Evolutionary conservation across 768 basidiomycete species (phyloP), one percentile per base, ranked within the genome.

Genomic region (Boletus subcaerulescens): DNA sequence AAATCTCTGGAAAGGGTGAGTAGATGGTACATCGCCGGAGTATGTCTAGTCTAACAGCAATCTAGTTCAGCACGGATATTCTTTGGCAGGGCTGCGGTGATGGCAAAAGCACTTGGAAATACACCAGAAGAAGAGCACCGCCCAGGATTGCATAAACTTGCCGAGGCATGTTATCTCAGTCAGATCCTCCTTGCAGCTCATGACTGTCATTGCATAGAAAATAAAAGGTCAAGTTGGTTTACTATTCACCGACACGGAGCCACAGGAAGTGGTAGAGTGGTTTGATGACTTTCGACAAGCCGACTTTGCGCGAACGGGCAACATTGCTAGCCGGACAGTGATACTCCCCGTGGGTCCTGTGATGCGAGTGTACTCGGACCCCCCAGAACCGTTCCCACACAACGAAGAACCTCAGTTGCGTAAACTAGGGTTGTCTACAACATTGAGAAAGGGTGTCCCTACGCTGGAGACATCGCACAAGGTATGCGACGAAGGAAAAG

Each of bases 331-430:
- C 44, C 80, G 84, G 56, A 87, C 88, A 0, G 82, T 97, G 53
- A 74, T 78, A 32, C 77, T 99, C 17, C 89, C 93, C 15, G 81
- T 74, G 55, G 95, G 95, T 35, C 92, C 96, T 20, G 83, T 98
- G 51, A 82, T 94, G 86, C 81, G 84, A 58, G 80, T 80, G 41
- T 80, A 89, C 67, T 87, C 89, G 3, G 86, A 89, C 58, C 89
- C 88, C 0, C 83, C 88, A 38, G 87, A 94, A 61, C 89, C 92
- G 3, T 95, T 98, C 72, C 93, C 97, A 36, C 94, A 98, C 71
- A 94, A 93, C 64, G 93, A 98, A 76, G 97, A 99, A 58, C 94
- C 95, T 20, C 96, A 98, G 68, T 79, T 99, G 49, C 85, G 97
- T 52, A 91, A 91, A 70, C 81, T 98, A 35, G 97, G 97, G 9